Evolutionary conservation across 805 yeast genomes (phyloP).

Genomic region (Yarrowia sp.): DNA sequence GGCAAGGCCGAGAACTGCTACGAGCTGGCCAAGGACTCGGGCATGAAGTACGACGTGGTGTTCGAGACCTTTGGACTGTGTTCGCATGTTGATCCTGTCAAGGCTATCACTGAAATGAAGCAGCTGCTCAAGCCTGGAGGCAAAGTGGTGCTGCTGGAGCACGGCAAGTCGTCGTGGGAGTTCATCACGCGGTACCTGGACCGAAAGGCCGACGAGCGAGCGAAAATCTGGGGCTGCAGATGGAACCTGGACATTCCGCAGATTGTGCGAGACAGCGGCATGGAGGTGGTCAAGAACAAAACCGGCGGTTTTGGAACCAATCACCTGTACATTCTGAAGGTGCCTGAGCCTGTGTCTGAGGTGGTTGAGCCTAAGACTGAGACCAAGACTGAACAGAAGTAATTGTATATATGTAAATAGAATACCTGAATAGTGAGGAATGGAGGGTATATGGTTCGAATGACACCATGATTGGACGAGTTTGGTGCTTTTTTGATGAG

Average conservation of each 20-base stretch:
- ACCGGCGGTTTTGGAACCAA: constrained; percentile 92
- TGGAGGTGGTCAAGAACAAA: constrained; percentile 79
- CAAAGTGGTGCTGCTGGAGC: constrained; percentile 84
- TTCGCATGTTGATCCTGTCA: constrained; percentile 92
- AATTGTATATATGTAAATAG: constrained; percentile 37
- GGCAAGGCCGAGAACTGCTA: constrained; percentile 87
- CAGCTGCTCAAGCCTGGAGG: constrained; percentile 85
- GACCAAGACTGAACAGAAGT: not conserved
- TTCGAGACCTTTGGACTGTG: constrained; percentile 95
- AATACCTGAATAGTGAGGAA: too few relatives aligned
- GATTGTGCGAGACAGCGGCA: constrained; percentile 79
- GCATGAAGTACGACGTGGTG: constrained; percentile 80
- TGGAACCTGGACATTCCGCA: constrained; percentile 97
- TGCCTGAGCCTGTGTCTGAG: not conserved
- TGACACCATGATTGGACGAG: too few relatives aligned
- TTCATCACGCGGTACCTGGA: constrained; percentile 82
- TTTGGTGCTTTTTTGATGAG: too few relatives aligned
- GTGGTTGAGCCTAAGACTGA: too few relatives aligned
- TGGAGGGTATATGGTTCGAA: too few relatives aligned
- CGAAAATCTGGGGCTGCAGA: constrained; percentile 94
- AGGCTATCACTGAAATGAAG: constrained; percentile 76
- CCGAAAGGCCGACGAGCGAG: constrained; percentile 78
- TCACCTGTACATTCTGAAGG: constrained; percentile 51
- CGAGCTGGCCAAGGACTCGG: constrained; percentile 56
- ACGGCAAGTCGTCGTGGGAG: constrained; percentile 85